A percentile compares a stretch with the other conserved stretches of the same genome.
Evolutionary conservation across 257 asterid genomes (phyloP).

Genomic region (Lycium ferocissimum): DNA sequence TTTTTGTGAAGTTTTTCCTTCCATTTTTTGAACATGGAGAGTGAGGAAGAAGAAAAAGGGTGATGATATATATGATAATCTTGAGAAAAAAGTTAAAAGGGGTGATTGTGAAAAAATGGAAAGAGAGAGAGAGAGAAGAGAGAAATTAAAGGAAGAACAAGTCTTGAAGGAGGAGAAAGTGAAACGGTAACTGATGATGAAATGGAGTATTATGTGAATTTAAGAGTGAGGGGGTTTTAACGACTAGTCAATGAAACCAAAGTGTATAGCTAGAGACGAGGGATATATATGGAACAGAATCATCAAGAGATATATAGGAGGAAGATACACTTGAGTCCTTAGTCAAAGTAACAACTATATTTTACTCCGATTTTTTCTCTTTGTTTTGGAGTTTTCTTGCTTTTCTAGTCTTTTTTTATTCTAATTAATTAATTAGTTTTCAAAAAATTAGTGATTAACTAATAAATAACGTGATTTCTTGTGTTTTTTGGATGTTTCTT

Average conservation of each 20-base stretch:
- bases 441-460: background rate
- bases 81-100: no score
- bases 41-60: background rate
- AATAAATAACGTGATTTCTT: background rate
- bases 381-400: background rate
- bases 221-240: background rate
- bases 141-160: constrained; percentile 28
- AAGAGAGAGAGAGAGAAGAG: background rate
- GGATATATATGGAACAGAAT: background rate
- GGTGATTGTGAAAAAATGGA: no score
- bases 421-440: background rate
- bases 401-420: background rate
- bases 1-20: background rate
- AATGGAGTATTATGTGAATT: background rate
- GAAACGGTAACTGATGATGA: constrained; percentile 30
- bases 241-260: constrained; percentile 23
- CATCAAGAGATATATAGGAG: constrained; percentile 20
- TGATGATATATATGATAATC: no score
- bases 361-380: background rate
- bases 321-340: background rate
- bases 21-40: constrained; percentile 31
- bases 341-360: background rate
- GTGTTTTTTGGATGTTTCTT: no score
- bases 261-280: background rate
- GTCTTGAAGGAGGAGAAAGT: constrained; percentile 22